Base-by-base conservation (phyloP, 2,329 filamentous ascomycete genomes). In the Curvularia sp. region DNA sequence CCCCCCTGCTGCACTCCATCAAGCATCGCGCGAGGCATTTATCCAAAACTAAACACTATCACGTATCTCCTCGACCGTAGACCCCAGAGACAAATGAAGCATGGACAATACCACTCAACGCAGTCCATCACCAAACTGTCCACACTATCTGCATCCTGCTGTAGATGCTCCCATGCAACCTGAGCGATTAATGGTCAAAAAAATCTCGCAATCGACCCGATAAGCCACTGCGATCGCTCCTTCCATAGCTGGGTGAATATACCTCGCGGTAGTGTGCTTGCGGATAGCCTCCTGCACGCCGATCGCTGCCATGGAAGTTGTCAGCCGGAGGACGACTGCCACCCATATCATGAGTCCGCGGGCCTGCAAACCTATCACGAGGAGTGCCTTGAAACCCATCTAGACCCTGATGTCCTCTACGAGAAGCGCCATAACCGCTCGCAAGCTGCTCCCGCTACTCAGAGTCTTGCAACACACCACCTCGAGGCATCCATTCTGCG, bases 401-500 rank as follows among this genome's bases (percentile, higher is more conserved):
- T 34, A 34, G 32, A 34, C 32, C 32, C 32, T 34, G 32, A 34
- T 13, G 32, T n/a, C 5, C 13, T 15, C 12, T 4, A 34, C 12
- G 13, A 15, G 32, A 34, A 15, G n/a, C n/a, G n/a, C n/a, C n/a
- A n/a, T n/a, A n/a, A n/a, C n/a, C n/a, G n/a, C 3, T 34, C 32
- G 12, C 3, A 13, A 34, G 5, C 32, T 5, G 13, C 13, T 34
- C 12, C 32, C 32, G 15, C 13, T 5, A 12, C 6, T 5, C 13
- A 34, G 13, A 48, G n/a, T n/a, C n/a, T n/a, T n/a, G n/a, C n/a
- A n/a, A n/a, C n/a, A n/a, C n/a, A n/a, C n/a, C n/a, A n/a, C n/a
- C n/a, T n/a, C n/a, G 49, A 1, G 21, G 19, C 28, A 64, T 36
- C 61, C 64, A 71, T 21, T 60, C 47, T 2, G 62, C 54, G 9